Evolutionary conservation across 345 rosid genomes (phyloP).

Genomic region (Salix brachista): DNA sequence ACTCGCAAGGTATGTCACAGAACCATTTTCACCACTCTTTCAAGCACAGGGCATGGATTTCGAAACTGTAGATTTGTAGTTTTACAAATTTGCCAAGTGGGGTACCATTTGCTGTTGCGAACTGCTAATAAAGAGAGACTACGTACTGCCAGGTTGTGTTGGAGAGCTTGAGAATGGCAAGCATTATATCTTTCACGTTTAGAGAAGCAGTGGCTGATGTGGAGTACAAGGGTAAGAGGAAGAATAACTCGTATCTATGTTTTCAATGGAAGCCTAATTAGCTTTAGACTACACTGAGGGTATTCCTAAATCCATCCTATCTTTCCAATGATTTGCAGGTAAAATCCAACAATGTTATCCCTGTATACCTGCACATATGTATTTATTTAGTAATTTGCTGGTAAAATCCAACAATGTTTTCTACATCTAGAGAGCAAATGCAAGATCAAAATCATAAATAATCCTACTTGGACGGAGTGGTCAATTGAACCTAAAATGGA

Average conservation of each 20-base stretch:
- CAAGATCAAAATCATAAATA: background rate
- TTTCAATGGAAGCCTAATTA: background rate
- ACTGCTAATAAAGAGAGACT: slow-evolving; percentile 7
- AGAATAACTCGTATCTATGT: background rate
- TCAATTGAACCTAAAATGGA: background rate
- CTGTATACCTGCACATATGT: background rate
- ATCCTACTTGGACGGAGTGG: background rate
- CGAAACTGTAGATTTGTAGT: background rate
- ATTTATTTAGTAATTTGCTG: background rate
- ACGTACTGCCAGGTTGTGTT: slow-evolving; percentile 42
- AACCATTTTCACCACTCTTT: background rate
- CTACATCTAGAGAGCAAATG: background rate
- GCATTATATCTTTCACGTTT: slow-evolving; percentile 72
- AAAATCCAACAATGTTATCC: background rate
- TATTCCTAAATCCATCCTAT: too few species aligned
- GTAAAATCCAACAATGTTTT: background rate
- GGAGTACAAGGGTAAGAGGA: slow-evolving; percentile 56
- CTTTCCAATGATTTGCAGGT: background rate
- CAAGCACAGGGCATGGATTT: background rate
- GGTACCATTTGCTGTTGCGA: background rate
- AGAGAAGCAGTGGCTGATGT: slow-evolving; percentile 73
- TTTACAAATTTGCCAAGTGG: background rate
- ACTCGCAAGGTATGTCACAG: slow-evolving; percentile 41
- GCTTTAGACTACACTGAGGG: too few species aligned
- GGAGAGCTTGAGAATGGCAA: slow-evolving; percentile 72